Evolutionary conservation across 352 stramenopile genomes (phyloP).

Genomic region (Aphanomyces invadans): DNA sequence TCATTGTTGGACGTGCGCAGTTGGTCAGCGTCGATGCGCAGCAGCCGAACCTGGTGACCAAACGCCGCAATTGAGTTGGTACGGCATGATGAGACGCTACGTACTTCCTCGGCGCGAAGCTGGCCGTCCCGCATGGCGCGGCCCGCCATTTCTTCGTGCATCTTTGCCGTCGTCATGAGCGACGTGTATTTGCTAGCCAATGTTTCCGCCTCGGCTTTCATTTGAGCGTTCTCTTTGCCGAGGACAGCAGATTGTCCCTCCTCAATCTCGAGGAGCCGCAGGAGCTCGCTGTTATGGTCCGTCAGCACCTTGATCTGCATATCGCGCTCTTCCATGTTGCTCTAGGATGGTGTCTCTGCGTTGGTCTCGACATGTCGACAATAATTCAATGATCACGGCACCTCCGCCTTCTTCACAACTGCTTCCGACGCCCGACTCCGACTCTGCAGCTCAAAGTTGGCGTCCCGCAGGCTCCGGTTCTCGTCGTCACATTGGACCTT

Average conservation of each 20-base stretch:
- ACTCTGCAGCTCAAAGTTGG: slow-evolving; percentile 90
- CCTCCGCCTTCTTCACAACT: slow-evolving; percentile 51
- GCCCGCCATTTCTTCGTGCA: slow-evolving; percentile 87
- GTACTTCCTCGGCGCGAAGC: slow-evolving; percentile 91
- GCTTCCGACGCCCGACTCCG: slow-evolving; percentile 83
- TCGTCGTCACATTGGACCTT: slow-evolving; percentile 83
- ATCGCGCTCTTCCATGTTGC: slow-evolving; percentile 83
- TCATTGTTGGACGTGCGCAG: slow-evolving; percentile 90
- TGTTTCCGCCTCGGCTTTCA: slow-evolving; percentile 73
- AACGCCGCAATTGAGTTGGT: not conserved
- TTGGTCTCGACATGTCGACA: not conserved
- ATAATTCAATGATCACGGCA: not conserved
- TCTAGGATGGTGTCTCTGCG: no score
- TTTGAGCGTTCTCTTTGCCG: slow-evolving; percentile 39
- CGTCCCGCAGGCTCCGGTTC: slow-evolving; percentile 84
- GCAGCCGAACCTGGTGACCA: slow-evolving; percentile 1
- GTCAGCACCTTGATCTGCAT: slow-evolving; percentile 91
- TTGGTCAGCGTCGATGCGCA: slow-evolving; percentile 72
- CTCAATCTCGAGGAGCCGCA: slow-evolving; percentile 91
- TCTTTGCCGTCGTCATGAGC: slow-evolving; percentile 88
- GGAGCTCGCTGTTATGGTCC: slow-evolving; percentile 93
- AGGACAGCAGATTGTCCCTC: slow-evolving; percentile 80
- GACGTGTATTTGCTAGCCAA: slow-evolving; percentile 84
- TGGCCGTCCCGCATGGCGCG: slow-evolving; percentile 86
- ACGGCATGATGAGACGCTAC: slow-evolving; percentile 18